Base-by-base conservation (phyloP, 495 filamentous ascomycete species). In the Rusavskia elegans region DNA sequence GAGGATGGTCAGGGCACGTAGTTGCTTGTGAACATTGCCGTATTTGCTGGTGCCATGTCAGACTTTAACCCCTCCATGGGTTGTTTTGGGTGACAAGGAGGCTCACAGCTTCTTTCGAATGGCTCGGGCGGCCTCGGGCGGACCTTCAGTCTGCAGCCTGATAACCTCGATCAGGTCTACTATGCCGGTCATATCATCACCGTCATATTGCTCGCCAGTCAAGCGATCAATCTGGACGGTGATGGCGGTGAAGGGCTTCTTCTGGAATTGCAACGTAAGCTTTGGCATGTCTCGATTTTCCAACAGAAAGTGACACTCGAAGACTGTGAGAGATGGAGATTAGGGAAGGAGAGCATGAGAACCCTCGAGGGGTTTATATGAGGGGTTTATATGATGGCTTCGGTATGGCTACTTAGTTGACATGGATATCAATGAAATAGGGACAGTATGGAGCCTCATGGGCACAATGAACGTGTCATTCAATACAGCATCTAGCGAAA, bases 131-230 rank as follows among this genome's bases (percentile, higher is more conserved):
- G 89, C 89, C 70, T 99, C 93, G 7, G 79, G 78, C 1, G 93
- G 89, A 2, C 93, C 93, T 19, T 83, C 83, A 45, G 76, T 76
- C 66, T 97, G 93, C 48, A 99, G 81, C 54, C 84, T 83, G 57
- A 99, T 81, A 46, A 88, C 86, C 66, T 99, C 93, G 55, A 97
- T 82, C 23, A 99, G 78, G 61, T 97, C 90, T 41, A 88, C 83
- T 49, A 99, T 87, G 14, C 93, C 93, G 56, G 86, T 81, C 32
- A 89, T 74, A 59, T 97, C 93, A 65, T 97, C 83, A 56, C 90
- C 83, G 50, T 90, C 85, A 68, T 86, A 89, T 58, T 83, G 74
- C 67, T 95, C 89, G 63, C 85, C 83, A 11, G 89, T 95, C 50
- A 97, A 77, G 42, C 82, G 79, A 63, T 97, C 90, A 55, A 99